Evolutionary conservation across 768 basidiomycete species (phyloP), one percentile per base, ranked within the genome.

Genomic region (Tylopilus rubrobrunneus): DNA sequence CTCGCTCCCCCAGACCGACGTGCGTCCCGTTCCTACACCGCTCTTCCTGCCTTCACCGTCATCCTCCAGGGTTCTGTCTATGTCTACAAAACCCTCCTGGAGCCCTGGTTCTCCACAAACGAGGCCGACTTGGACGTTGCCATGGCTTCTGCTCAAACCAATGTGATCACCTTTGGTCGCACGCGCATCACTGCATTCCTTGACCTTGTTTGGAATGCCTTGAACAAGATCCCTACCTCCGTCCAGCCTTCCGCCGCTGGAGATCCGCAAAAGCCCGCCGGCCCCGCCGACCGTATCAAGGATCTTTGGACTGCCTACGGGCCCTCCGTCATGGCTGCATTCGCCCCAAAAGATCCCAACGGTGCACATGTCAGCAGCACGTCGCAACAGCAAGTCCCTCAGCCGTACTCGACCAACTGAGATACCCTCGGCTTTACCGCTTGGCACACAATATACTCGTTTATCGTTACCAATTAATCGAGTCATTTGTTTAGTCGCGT

Each of bases 1-100:
- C 42, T 71, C 85, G 9, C 77, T 89, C 17, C 86, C 86, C 7
- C 85, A 87, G 71, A 85, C 78, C 1, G 78, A 86, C 78, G 87
- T 83, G 53, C 45, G 72, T 69, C 33, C 39, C 25, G 45, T 31
- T 10, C 39, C 28, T 50, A 11, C 37, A 4, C 40, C 15, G 27
- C 43, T 12, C 23, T 36, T 47, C 31, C 15, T 33, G 27, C 43
- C 48, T 45, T 62, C 55, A 60, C 55, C 45, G 27, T 47, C 12
- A 15, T 7, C 44, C 25, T 34, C 19, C 45, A 89, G 87, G 87
- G 86, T 44, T 85, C 86, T 6, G 79, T 78, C 1, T 85, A 80
- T 68, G 69, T 89, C 52, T 89, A 86, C 70, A 71, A 75, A 52
- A 69, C 74, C 9, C 83, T 81, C 64, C 58, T 89, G 4, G 75